Conservation (phyloP, 192 early-diverging fungal genomes). For the Oehlia diaphana region DNA sequence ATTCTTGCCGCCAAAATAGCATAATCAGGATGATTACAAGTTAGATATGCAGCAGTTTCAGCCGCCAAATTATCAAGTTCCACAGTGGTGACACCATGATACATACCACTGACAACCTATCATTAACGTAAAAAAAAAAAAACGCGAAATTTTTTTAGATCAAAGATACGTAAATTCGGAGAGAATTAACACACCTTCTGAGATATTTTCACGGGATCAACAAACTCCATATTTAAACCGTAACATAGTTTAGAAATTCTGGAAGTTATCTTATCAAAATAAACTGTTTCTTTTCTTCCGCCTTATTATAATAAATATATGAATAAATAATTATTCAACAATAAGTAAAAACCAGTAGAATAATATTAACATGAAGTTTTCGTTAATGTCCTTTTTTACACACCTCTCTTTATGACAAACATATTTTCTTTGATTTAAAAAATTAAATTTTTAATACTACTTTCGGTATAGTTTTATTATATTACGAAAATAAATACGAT, state of each 20-base stretch:
- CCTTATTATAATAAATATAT: too few species aligned
- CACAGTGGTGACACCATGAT: slow-evolving; percentile 83
- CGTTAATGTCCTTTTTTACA: too few species aligned
- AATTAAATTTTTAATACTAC: too few species aligned
- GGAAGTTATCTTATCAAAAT: slow-evolving; percentile 62
- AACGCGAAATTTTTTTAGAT: too few species aligned
- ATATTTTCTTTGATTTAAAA: too few species aligned
- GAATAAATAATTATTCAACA: too few species aligned
- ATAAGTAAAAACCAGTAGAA: too few species aligned
- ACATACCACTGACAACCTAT: slow-evolving; percentile 82
- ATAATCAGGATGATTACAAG: slow-evolving; percentile 96
- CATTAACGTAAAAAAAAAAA: not conserved
- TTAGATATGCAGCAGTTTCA: slow-evolving; percentile 89
- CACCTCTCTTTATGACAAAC: too few species aligned
- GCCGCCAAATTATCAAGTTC: slow-evolving; percentile 90
- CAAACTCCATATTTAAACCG: slow-evolving; percentile 91
- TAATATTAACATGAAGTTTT: too few species aligned
- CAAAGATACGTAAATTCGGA: not conserved
- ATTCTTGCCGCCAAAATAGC: slow-evolving; percentile 98
- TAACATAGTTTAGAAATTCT: slow-evolving; percentile 97
- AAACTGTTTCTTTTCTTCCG: too few species aligned
- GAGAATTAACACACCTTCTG: slow-evolving; percentile 75
- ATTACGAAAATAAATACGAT: too few species aligned
- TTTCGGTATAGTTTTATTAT: too few species aligned
- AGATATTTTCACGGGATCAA: slow-evolving; percentile 91